Conservation (phyloP, 345 rosid species). For the Balakata baccata region DNA sequence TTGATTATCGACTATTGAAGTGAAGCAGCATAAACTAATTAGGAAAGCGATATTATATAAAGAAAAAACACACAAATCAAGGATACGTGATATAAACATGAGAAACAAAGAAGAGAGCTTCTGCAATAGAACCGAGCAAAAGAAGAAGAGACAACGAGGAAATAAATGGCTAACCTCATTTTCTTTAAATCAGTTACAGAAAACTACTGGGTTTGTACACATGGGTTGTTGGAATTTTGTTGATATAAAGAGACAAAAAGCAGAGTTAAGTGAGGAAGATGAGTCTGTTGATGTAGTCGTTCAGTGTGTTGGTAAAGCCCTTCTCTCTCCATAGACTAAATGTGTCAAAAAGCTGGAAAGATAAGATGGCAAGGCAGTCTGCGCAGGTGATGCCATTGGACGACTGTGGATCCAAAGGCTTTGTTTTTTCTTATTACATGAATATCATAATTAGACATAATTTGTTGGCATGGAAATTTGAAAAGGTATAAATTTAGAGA, state of each 20-base stretch:
- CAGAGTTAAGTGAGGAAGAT: not conserved
- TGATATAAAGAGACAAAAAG: not conserved
- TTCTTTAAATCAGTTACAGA: not conserved
- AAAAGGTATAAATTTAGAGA: no score
- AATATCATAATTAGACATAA: no score
- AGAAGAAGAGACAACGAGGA: not conserved
- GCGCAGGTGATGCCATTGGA: not conserved
- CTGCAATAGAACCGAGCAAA: not conserved
- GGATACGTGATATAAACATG: not conserved
- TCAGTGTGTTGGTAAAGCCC: no score
- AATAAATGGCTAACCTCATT: not conserved
- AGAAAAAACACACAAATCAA: not conserved
- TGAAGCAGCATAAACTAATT: not conserved
- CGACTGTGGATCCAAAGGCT: no score
- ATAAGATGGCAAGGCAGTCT: not conserved
- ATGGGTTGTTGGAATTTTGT: not conserved
- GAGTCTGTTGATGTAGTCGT: not conserved
- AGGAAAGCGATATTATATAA: not conserved
- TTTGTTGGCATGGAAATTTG: no score
- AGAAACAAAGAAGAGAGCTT: not conserved
- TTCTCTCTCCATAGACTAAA: not conserved
- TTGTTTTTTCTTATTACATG: no score
- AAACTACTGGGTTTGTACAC: not conserved
- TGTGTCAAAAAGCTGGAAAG: not conserved
- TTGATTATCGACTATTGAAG: not conserved